Evolutionary conservation across 176 grass and related monocot species (phyloP), one percentile per base, ranked within the genome.

Genomic region (Zoysia japonica): DNA sequence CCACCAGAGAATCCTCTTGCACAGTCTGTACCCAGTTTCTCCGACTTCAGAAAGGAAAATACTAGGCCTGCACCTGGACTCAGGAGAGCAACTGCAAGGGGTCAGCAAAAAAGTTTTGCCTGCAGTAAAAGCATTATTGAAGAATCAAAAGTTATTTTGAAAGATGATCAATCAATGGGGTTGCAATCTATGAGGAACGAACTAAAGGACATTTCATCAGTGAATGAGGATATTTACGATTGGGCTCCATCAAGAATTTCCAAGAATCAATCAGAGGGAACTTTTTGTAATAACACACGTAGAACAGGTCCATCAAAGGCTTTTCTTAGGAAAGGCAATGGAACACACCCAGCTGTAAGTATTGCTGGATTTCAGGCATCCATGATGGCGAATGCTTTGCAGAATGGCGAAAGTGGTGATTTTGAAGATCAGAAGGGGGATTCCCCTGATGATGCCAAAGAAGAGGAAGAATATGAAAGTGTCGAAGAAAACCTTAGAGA

Each of bases 11-110:
- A 93, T 87, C 82, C 88, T 78, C 86, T 93, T 62, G 92, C 86
- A 45, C 92, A 96, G 64, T 96, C 92, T 67, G 90, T 99, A 61
- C 92, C 96, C 41, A 93, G 78, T 84, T 96, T 99, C 65, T 78
- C 84, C 4, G 92, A 99, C 65, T 89, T 99, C 20, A 83, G 92
- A 84, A 99, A 99, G 70, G 96, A 96, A 96, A 99, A 96, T 87
- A 91, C 92, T 65, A 95, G 85, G 52, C 96, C 89, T 77, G 88
- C 87, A 67, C 74, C 74, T 83, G 92, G 76, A 70, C 71, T 70
- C 56, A 88, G 87, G 62, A 94, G 88, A 74, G 80, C 65, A 47
- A 89, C 56, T 68, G 48, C 78, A 75, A 85, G 88, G 72, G 77
- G 49, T 40, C 90, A 92, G 61, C 81, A 70, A 38, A 95, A 88